phyloP scores from a whole-genome alignment of 495 filamentous ascomycete species.

The Xylaria nigripes region DNA sequence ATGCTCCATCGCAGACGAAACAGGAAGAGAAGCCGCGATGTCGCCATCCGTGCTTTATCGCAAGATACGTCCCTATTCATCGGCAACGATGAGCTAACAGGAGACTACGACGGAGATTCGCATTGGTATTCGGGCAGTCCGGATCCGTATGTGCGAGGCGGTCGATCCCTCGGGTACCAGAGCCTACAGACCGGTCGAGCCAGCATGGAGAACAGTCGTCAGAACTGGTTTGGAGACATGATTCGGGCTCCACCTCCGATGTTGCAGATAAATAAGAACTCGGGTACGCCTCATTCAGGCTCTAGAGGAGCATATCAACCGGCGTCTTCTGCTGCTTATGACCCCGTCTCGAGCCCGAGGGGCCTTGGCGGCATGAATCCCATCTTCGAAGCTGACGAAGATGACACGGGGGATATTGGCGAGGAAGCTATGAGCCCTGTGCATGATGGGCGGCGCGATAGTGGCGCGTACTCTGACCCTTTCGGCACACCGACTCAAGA shows the following conservation, averaged over 20 bases:
- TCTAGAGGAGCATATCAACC: slow-evolving; percentile 7
- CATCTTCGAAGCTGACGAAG: slow-evolving; percentile 60
- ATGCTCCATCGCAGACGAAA: slow-evolving; percentile 40
- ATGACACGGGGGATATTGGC: slow-evolving; percentile 37
- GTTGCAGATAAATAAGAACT: slow-evolving; percentile 16
- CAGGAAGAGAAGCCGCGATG: slow-evolving; percentile 28
- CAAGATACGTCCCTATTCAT: slow-evolving; percentile 31
- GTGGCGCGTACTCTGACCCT: slow-evolving; percentile 30
- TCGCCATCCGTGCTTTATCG: slow-evolving; percentile 30
- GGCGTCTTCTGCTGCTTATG: slow-evolving; percentile 18
- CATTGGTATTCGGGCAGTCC: slow-evolving; percentile 36
- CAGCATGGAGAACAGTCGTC: slow-evolving; percentile 13
- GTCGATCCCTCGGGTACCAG: slow-evolving; percentile 37
- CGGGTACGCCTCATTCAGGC: slow-evolving; percentile 16
- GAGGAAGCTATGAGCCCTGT: slow-evolving; percentile 18
- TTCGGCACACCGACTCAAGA: slow-evolving; percentile 34
- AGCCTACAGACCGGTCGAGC: slow-evolving; percentile 26
- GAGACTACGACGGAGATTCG: slow-evolving; percentile 41
- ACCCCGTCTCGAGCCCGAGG: slow-evolving; percentile 12
- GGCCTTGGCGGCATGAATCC: slow-evolving; percentile 41
- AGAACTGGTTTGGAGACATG: slow-evolving; percentile 20
- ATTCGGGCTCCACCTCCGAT: slow-evolving; percentile 4
- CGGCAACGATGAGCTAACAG: slow-evolving; percentile 42
- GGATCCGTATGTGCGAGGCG: slow-evolving; percentile 33
- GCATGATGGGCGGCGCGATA: slow-evolving; percentile 16